Evolutionary conservation across 2,329 filamentous ascomycete species (phyloP).

Genomic region (Hypoxylon sp.): DNA sequence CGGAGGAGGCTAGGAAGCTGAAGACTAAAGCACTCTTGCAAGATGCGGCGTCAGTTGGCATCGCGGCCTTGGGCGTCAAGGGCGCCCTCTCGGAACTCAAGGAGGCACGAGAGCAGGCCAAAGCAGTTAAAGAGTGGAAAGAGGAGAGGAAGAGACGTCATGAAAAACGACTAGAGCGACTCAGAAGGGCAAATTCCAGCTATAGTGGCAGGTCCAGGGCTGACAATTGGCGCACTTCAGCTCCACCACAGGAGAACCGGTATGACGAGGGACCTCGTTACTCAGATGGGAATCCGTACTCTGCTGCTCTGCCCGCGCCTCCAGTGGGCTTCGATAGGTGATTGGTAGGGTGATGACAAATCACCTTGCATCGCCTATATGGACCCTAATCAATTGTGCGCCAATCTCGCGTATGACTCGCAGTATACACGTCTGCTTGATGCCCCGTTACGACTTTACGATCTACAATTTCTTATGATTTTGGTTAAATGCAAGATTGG

Average conservation of each 20-base stretch:
- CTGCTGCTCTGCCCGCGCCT: conserved; percentile 60
- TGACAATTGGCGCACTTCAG: conserved; percentile 62
- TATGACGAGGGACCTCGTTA: conserved; percentile 64
- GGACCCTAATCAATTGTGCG: conserved; percentile 11
- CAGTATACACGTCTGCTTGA: conserved; percentile 32
- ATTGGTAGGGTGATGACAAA: conserved; percentile 37
- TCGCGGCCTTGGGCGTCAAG: conserved; percentile 71
- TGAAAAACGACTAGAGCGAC: conserved; percentile 62
- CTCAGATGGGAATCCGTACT: conserved; percentile 64
- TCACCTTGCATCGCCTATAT: conserved; percentile 32
- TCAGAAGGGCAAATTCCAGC: conserved; percentile 50
- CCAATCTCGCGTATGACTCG: conserved; percentile 21
- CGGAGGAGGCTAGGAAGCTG: conserved; percentile 68
- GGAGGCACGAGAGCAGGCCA: conserved; percentile 66
- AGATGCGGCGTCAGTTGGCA: conserved; percentile 71
- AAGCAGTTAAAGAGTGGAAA: conserved; percentile 66
- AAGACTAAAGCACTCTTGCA: conserved; percentile 71
- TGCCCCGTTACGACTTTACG: conserved; percentile 47
- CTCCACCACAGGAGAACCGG: conserved; percentile 58
- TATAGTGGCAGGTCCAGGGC: conserved; percentile 59
- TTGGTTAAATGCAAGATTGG: conserved; percentile 31
- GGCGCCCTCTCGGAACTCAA: conserved; percentile 70
- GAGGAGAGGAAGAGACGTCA: conserved; percentile 66
- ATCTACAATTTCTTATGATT: conserved; percentile 45
- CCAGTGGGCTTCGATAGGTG: conserved; percentile 58